Evolutionary conservation across 2,329 filamentous ascomycete genomes (phyloP), one percentile per base, ranked within the genome.

Genomic region (Hortaea sp.): DNA sequence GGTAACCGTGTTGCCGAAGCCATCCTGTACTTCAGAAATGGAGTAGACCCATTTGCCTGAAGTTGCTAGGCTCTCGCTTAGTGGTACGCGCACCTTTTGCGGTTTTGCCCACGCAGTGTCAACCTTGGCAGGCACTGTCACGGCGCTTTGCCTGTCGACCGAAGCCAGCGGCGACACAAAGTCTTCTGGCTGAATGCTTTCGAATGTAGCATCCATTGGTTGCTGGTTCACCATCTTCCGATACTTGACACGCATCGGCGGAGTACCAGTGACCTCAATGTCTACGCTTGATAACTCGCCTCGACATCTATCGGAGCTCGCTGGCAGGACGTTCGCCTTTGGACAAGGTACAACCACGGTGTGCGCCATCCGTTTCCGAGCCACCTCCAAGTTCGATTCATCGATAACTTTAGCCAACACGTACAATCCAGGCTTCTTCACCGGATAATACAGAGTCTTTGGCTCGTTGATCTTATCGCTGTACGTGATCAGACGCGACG

Each of bases 231-330:
- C 82, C 5, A 81, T 83, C 45, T 88, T 84, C 58, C 87, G 92
- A 66, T 98, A 98, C 57, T 87, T 86, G 56, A 98, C 85, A 63
- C 89, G 89, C 53, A 98, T 73, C 3, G 92, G 92, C 2, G 94
- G 87, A 0, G 88, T 94, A 12, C 92, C 92, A 53, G 85, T 76
- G 4, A 95, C 87, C 57, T 90, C 81, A 43, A 98, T 72, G 12
- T 82, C 78, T 40, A 97, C 71, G 59, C 95, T 81, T 1, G 92
- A 97, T 32, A 97, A 69, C 56, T 98, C 90, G 44, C 86, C 87
- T 44, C 84, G 79, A 64, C 92, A 98, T 58, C 85, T 84, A 53
- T 85, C 76, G 1, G 76, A 72, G 20, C 77, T 75, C 5, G 80
- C 73, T 1, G 77, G 74, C 51, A 80, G 79, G 29, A 97, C 81